Conservation (phyloP, 2,329 filamentous ascomycete genomes). For the Pseudopithomyces maydicus region DNA sequence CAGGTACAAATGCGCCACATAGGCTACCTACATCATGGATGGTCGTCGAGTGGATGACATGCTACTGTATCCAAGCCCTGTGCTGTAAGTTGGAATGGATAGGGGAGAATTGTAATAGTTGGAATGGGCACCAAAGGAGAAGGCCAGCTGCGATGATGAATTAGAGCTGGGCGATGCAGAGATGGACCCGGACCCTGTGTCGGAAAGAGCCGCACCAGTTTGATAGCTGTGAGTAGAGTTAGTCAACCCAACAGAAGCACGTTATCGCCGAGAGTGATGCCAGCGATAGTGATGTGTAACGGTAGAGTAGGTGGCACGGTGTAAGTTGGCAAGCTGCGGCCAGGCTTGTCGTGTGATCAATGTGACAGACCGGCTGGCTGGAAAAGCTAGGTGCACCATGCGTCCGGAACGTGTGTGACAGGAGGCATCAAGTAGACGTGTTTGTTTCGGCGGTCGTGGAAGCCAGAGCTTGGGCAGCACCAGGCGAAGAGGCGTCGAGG, state of each 20-base stretch:
- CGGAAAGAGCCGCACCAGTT: constrained; percentile 56
- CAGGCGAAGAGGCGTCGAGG: constrained; percentile 43
- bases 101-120: constrained; percentile 43
- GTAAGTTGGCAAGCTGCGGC: constrained; percentile 45
- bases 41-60: constrained; percentile 48
- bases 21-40: constrained; percentile 52
- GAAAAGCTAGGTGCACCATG: constrained; percentile 44
- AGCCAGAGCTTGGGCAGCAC: constrained; percentile 44
- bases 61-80: constrained; percentile 44
- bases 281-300: constrained; percentile 47
- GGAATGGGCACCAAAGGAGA: constrained; percentile 39
- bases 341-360: constrained; percentile 53
- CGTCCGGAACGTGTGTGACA: constrained; percentile 46
- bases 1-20: constrained; percentile 39
- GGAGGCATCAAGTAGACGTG: constrained; percentile 43
- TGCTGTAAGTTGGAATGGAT: constrained; percentile 32
- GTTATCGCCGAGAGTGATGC: constrained; percentile 35
- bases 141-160: constrained; percentile 53
- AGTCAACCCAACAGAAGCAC: constrained; percentile 39
- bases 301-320: constrained; percentile 43
- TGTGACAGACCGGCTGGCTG: constrained; percentile 48
- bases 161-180: constrained; percentile 59
- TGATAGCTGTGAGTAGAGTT: constrained; percentile 55
- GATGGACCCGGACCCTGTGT: constrained; percentile 61
- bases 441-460: constrained; percentile 46